Conservation (phyloP, 306 rosid species). For the Cercis canadensis region DNA sequence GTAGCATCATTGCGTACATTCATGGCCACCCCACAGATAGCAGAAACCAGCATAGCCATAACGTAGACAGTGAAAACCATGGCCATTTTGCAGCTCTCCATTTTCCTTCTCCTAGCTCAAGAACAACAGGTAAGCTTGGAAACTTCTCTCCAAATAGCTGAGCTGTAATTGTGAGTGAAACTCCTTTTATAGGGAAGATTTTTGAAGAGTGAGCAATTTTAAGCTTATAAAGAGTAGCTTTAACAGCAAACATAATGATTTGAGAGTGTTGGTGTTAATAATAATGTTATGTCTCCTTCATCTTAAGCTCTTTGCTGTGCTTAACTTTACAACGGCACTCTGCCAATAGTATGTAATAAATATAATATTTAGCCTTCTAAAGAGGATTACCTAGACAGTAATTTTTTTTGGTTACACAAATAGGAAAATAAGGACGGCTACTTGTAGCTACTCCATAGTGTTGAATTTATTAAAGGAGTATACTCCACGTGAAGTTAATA, state of each 20-base stretch:
- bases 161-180: constrained; percentile 29
- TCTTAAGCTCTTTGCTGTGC: constrained; percentile 17
- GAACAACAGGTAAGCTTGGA: neutral
- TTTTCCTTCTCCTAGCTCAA: constrained; percentile 32
- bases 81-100: constrained; percentile 46
- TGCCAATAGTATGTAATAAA: neutral
- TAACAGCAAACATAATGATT: constrained; percentile 49
- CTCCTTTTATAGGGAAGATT: constrained; percentile 39
- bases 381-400: no score
- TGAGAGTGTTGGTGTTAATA: constrained; percentile 45
- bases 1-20: constrained; percentile 48
- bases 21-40: constrained; percentile 41
- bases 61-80: constrained; percentile 49
- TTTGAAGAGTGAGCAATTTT: constrained; percentile 35
- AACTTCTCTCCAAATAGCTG: constrained; percentile 16
- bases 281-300: constrained; percentile 33
- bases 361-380: neutral
- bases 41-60: constrained; percentile 48
- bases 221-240: constrained; percentile 44
- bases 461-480: no score
- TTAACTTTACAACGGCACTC: constrained; percentile 33
- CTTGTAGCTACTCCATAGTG: no score
- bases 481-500: no score
- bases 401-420: no score
- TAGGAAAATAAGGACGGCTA: no score